Conservation (phyloP, 129 eudicot species). For the Flaveria bidentis region DNA sequence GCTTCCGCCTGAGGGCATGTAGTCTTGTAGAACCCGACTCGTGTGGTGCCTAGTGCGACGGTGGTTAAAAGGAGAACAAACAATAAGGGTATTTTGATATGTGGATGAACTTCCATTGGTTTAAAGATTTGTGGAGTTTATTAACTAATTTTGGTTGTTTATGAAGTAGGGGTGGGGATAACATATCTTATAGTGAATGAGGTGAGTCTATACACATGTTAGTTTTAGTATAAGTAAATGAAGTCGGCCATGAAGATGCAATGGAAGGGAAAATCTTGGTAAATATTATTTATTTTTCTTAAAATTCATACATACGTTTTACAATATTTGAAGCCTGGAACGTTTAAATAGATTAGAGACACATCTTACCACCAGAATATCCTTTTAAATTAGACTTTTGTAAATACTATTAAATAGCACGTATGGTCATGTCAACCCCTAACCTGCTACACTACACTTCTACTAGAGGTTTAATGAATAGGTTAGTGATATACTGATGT, state of each 20-base stretch:
- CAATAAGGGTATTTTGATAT: not conserved
- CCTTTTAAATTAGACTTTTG: too few relatives aligned
- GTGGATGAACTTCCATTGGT: conserved; percentile 1
- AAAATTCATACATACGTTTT: too few relatives aligned
- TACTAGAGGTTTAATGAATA: not conserved
- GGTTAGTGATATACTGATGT: not conserved
- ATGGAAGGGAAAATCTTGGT: too few relatives aligned
- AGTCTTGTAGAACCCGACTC: conserved; percentile 42
- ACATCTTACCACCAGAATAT: too few relatives aligned
- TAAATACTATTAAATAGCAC: too few relatives aligned
- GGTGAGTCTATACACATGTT: not conserved
- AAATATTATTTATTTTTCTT: too few relatives aligned
- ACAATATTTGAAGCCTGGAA: too few relatives aligned
- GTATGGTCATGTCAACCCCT: too few relatives aligned
- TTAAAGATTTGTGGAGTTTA: not conserved
- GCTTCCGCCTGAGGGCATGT: conserved; percentile 46
- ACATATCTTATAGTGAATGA: conserved; percentile 3
- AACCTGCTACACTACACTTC: too few relatives aligned
- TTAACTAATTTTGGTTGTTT: too few relatives aligned
- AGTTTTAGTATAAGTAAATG: not conserved
- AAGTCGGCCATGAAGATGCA: not conserved
- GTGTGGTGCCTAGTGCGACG: conserved; percentile 29
- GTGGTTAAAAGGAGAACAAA: conserved; percentile 31
- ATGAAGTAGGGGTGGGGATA: not conserved
- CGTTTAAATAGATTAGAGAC: too few relatives aligned